Evolutionary conservation across 306 rosid species (phyloP), one percentile per base, ranked within the genome.

Genomic region (Trifolium pratense): DNA sequence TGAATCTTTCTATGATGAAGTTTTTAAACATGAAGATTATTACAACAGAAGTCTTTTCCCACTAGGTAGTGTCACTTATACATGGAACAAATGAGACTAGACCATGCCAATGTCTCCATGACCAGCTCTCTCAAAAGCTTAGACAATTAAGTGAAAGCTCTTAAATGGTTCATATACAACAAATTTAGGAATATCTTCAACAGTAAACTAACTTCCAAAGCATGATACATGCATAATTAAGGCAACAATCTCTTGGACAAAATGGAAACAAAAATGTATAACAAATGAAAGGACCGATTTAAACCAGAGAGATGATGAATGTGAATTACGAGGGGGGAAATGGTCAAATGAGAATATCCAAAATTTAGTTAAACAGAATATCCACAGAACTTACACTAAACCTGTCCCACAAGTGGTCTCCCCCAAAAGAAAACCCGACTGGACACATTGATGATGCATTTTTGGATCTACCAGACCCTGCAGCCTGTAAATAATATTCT

Each of bases 341-440:
- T 32, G 70, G 48, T 59, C 49, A 17, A 29, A 48, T 66, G 63
- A 60, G 66, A 72, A 45, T 46, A 57, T 5, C 23, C 15, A 66
- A 45, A 72, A 48, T 59, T 29, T 7, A 37, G 46, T 45, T 74
- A 53, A 66, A 57, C n/a, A 78, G 48, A 78, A 65, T 46, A 73
- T 68, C 74, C 61, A 58, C 21, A 49, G 45, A 80, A 87, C 97
- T 88, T 87, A 94, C 99, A 76, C 91, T 89, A 75, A 94, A 90
- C 68, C 81, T 83, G 82, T 94, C 99, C 99, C 99, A 94, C 81
- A 94, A 84, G 86, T 94, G 99, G 65, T 87, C 95, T 18, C 89
- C 91, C 45, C 99, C 99, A 87, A 91, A 94, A 68, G 95, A 91
- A 86, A 94, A 94, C 79, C 87, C 96, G 72, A 86, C 96, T 0